Evolutionary conservation across 2,329 filamentous ascomycete genomes (phyloP), one percentile per base, ranked within the genome.

Genomic region (Cladophialophora bantiana): DNA sequence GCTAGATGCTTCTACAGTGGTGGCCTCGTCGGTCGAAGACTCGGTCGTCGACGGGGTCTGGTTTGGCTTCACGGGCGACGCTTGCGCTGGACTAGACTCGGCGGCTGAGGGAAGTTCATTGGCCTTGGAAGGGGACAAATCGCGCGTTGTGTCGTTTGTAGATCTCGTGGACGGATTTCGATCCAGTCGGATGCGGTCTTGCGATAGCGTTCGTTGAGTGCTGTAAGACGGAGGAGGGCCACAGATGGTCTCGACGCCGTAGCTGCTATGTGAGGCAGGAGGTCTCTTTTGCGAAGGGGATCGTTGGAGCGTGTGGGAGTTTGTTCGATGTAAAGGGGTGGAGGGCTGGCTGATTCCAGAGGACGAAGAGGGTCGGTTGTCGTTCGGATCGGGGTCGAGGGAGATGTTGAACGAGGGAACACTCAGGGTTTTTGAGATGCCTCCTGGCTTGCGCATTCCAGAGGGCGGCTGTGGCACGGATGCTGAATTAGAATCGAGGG

Each of bases 161-260:
- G 35, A 50, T 63, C 53, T 62, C 34, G 60, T 45, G 7, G 56
- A 38, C n/a, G 55, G 55, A 42, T 66, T 68, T 12, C 68, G 65
- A 45, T 70, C 68, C 26, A 70, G 34, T 55, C 71, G 64, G 31
- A 73, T 70, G 59, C 73, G 73, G 71, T 78, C 75, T 65, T 79
- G 76, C 71, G 77, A 75, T 54, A 77, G 71, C 45, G 75, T 75
- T 65, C 77, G 77, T 64, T 82, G 82, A 59, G 83, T 83, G 66
- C 82, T 81, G 66, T 83, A 78, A n/a, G 82, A 80, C 65, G 83
- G 80, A 59, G 83, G 83, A 54, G 84, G 83, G 66, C 83, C 83
- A 72, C 79, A 76, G 64, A 78, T 80, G 35, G 80, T 83, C 73
- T 82, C 81, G 77, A 84, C 82, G 72, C 82, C 82, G 78, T 82